phyloP scores from a whole-genome alignment of 768 basidiomycete species.

The Butyriboletus loyo region DNA sequence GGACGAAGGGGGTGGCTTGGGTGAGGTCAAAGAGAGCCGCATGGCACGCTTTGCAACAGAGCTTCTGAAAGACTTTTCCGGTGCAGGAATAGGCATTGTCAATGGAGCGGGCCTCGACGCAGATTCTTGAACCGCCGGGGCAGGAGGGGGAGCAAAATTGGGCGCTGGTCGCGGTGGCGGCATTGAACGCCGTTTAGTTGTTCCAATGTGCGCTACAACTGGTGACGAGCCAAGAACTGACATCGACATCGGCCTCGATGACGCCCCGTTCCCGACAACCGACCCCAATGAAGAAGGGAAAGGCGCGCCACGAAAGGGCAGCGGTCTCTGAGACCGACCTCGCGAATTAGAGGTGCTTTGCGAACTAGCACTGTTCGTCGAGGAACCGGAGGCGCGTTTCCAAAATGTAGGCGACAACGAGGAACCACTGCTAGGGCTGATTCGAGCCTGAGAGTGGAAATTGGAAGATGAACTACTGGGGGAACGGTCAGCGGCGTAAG shows the following conservation, averaged over 20 bases:
- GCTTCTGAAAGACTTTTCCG: slow-evolving; percentile 46
- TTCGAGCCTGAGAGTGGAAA: slow-evolving; percentile 23
- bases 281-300: slow-evolving; percentile 12
- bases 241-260: slow-evolving; percentile 24
- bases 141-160: slow-evolving; percentile 64
- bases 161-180: slow-evolving; percentile 77
- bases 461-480: slow-evolving; percentile 39
- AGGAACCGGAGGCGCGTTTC: slow-evolving; percentile 52
- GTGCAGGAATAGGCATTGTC: slow-evolving; percentile 2
- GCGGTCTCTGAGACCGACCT: slow-evolving; percentile 8
- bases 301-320: slow-evolving; percentile 4
- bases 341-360: slow-evolving; percentile 43
- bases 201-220: slow-evolving; percentile 15
- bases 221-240: slow-evolving; percentile 11
- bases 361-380: slow-evolving; percentile 43
- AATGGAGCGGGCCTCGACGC: background rate
- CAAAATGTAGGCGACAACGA: slow-evolving; percentile 49
- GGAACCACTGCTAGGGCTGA: slow-evolving; percentile 43
- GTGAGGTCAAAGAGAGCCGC: slow-evolving; percentile 57
- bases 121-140: slow-evolving; percentile 41
- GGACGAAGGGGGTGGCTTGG: slow-evolving; percentile 60
- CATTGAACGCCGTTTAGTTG: slow-evolving; percentile 55
- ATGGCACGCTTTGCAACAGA: slow-evolving; percentile 56
- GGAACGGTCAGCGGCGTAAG: slow-evolving; percentile 32
- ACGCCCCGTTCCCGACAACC: background rate